phyloP scores from a whole-genome alignment of 768 basidiomycete species.

The Plicaturopsis crispa region DNA sequence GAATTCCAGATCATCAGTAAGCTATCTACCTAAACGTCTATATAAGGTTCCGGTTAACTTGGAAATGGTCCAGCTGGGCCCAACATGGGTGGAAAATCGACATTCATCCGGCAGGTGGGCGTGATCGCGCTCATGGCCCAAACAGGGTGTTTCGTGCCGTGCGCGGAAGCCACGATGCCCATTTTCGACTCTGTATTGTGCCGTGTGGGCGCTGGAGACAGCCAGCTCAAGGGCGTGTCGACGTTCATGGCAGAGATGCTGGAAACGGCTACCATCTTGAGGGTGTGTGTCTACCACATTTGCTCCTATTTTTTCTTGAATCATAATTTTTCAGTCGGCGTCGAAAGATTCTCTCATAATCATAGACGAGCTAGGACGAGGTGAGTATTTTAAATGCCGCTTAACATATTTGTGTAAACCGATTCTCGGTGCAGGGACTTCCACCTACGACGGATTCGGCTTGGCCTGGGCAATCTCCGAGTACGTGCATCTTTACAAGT shows the following conservation, averaged over 20 bases:
- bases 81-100: constrained; percentile 99
- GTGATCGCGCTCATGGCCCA: constrained; percentile 98
- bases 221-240: constrained; percentile 94
- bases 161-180: constrained; percentile 76
- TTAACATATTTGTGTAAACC: constrained; percentile 3
- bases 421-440: constrained; percentile 69
- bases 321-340: constrained; percentile 52
- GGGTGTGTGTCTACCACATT: constrained; percentile 37
- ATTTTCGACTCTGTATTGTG: constrained; percentile 95
- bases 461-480: constrained; percentile 99
- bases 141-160: constrained; percentile 92
- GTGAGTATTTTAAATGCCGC: constrained; percentile 24
- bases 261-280: constrained; percentile 92
- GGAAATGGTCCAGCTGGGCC: constrained; percentile 62
- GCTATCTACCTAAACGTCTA: constrained; percentile 11
- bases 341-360: constrained; percentile 91
- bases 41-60: background rate
- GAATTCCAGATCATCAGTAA: constrained; percentile 94
- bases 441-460: constrained; percentile 96
- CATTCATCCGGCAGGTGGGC: constrained; percentile 92
- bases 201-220: constrained; percentile 95
- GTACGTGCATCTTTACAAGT: constrained; percentile 33
- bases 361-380: constrained; percentile 94
- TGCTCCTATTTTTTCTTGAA: too few species aligned
- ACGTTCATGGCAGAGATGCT: constrained; percentile 99